Evolutionary conservation across 2,329 filamentous ascomycete species (phyloP), one percentile per base, ranked within the genome.

Genomic region (Aspergillus ustus): DNA sequence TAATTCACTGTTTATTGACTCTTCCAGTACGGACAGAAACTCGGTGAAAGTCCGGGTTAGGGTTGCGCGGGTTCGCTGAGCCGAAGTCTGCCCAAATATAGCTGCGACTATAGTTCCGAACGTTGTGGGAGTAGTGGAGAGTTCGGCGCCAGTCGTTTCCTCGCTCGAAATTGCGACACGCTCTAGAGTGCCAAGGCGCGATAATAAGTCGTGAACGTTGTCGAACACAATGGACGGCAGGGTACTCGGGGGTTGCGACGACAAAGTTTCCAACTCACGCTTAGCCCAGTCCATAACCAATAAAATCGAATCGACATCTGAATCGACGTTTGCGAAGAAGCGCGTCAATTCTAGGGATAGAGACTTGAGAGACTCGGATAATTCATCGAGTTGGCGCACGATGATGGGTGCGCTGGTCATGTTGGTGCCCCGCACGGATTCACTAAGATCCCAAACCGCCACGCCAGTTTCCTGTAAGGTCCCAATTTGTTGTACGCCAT

Each of bases 261-360:
- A 85, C 60, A 95, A 81, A 50, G 88, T 88, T 63, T 88, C 83
- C 15, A 98, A 86, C 75, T 97, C 93, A 66, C 93, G 88, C 72
- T 90, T 90, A 15, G 92, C 91, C 94, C 94, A 97, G 73, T 97
- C 92, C 93, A 98, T 97, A 55, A 96, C 92, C 63, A 95, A 90
- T 40, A 98, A 84, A 67, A 97, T 96, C 63, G 90, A 90, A 74
- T 97, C 94, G 69, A 98, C 91, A 72, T 97, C 94, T 28, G 92
- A 91, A 70, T 97, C 92, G 13, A 98, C 92, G 67, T 93, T 92
- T 55, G 93, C 91, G 75, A 97, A 97, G 81, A 98, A 97, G 71
- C 89, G 89, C 7, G 91, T 96, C 67, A 97, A 85, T 74, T 97
- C 93, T 17, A 93, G 83, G 1, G 92, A 91, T 25, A 98, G 83